phyloP scores from a whole-genome alignment of 169 alveolate species.

The Pseudocohnilembus persalinus region DNA sequence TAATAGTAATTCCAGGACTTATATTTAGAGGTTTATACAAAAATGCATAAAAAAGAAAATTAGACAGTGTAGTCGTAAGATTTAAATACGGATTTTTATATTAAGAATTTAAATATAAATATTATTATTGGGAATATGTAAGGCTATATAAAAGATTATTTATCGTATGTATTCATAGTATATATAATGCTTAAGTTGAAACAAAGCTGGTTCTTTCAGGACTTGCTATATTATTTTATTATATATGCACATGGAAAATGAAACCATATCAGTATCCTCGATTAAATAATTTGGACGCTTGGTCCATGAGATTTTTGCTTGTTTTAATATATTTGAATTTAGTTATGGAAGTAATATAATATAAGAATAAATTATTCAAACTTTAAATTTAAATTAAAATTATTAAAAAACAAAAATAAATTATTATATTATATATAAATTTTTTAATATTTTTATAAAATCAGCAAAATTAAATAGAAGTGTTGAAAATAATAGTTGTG shows the following conservation, averaged over 20 bases:
- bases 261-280: neutral
- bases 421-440: too few relatives aligned
- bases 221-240: neutral
- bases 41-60: neutral
- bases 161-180: neutral
- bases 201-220: neutral
- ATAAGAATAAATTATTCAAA: too few relatives aligned
- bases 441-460: too few relatives aligned
- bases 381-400: too few relatives aligned
- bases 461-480: neutral
- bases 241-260: neutral
- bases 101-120: conserved; percentile 3
- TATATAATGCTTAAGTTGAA: neutral
- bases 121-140: conserved; percentile 13
- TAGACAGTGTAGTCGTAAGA: neutral
- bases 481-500: neutral
- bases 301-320: neutral
- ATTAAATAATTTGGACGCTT: neutral
- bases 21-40: neutral
- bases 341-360: neutral
- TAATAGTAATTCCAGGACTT: conserved; percentile 4
- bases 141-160: conserved; percentile 1
- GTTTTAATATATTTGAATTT: neutral
- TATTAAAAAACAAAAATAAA: too few relatives aligned
- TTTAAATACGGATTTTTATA: conserved; percentile 11